Evolutionary conservation across 1,139 yeast genomes (phyloP), one percentile per base, ranked within the genome.

Genomic region (Candida labiduridarum): DNA sequence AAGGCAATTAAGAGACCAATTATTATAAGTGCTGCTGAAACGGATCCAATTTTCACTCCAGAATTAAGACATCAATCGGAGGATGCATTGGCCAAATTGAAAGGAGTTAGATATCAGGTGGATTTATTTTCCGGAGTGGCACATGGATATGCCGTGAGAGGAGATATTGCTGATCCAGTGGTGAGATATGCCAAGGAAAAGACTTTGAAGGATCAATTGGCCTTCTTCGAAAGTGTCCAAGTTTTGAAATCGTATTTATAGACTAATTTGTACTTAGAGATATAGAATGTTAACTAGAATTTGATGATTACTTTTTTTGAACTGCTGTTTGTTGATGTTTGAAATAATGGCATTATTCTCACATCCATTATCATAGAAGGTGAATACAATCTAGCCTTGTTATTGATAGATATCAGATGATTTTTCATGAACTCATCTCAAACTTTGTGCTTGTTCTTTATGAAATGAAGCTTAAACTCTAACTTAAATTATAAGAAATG

Each of bases 141-240:
- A 2, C 97, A 90, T 64, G 97, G 97, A 1, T 90, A 72, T 63
- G 80, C 96, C 18, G 84, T 80, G 42, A 85, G 87, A 69, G 96
- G 95, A 52, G 96, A 91, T 65, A 53, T 77, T 35, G 56, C 72
- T 12, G 69, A 71, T 53, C 87, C 89, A 10, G 63, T 59, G 44
- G 81, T 79, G 52, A 76, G 71, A 61, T 85, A 83, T 58, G 94
- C 96, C 44, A 84, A 80, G 66, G 89, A 87, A 57, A 87, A 84
- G 73, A 76, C 84, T 2, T 68, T 88, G 41, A 42, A 54, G 33
- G 95, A 87, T 65, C 89, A 84, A 64, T 58, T 82, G 41, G 45
- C 38, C 36, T 68, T 66, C 57, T 68, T 68, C 46, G 51, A 53
- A 25, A 48, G 42, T 45, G 53, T 53, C 15, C 8, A 15, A 29